A percentile compares a stretch with the other conserved stretches of the same genome.
These are phyloP conservation scores for Phytophthora cactorum DNA, from an alignment of 352 stramenopile species.

Conservation along the genomic window DNA sequence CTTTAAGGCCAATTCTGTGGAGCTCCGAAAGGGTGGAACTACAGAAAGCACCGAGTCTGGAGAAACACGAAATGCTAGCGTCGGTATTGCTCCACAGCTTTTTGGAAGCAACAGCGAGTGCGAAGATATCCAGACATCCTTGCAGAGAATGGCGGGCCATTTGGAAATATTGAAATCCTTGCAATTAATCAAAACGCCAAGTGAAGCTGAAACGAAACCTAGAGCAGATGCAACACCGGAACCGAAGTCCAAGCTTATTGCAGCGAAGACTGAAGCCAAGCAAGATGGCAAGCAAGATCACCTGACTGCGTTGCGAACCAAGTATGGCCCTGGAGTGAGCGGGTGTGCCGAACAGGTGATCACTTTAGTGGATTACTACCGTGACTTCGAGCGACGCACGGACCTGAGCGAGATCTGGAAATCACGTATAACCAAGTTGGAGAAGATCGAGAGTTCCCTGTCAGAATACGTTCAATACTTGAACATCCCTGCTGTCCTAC, in stretches of 20 bases:
- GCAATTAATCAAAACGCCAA: slow-evolving; percentile 1
- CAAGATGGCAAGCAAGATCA: slow-evolving; percentile 18
- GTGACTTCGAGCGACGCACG: slow-evolving; percentile 76
- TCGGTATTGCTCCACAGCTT: slow-evolving; percentile 19
- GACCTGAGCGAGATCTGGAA: slow-evolving; percentile 79
- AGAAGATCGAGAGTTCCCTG: slow-evolving; percentile 81
- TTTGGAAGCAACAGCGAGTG: slow-evolving; percentile 47
- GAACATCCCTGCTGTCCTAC: slow-evolving; percentile 57
- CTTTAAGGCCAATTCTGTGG: neutral
- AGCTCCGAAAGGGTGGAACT: neutral
- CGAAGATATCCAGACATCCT: slow-evolving; percentile 62
- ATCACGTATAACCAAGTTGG: slow-evolving; percentile 61
- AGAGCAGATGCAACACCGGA: neutral
- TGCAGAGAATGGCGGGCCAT: slow-evolving; percentile 40
- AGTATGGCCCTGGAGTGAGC: slow-evolving; percentile 63
- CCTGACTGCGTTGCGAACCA: slow-evolving; percentile 54
- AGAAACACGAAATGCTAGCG: neutral
- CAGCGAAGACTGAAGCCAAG: slow-evolving; percentile 1
- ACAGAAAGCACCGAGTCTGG: neutral
- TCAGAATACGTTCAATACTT: slow-evolving; percentile 71
- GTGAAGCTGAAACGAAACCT: neutral
- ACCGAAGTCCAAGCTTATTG: slow-evolving; percentile 7
- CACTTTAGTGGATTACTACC: slow-evolving; percentile 85
- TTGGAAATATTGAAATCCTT: slow-evolving; percentile 26
- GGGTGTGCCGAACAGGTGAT: slow-evolving; percentile 81